Evolutionary conservation across 2,329 filamentous ascomycete genomes (phyloP).

Genomic region (Talaromyces islandicus): DNA sequence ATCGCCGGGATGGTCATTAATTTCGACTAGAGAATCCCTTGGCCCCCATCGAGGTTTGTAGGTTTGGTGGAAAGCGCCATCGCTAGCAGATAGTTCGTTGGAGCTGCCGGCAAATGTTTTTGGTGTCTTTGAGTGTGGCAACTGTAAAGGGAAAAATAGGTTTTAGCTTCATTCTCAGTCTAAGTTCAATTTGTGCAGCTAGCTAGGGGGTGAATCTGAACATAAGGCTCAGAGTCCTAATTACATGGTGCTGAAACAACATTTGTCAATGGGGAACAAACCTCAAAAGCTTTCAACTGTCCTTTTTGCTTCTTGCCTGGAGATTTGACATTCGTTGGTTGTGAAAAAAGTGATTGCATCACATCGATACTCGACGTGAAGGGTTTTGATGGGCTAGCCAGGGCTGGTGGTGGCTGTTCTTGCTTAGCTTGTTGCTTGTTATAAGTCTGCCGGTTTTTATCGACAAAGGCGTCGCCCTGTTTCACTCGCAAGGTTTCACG

Average conservation of each 20-base stretch:
- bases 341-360: constrained; percentile 89
- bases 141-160: constrained; percentile 52
- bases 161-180: constrained; percentile 31
- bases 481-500: constrained; percentile 64
- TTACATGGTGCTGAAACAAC: constrained; percentile 18
- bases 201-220: constrained; percentile 16
- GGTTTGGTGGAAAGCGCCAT: constrained; percentile 64
- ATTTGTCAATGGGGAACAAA: constrained; percentile 58
- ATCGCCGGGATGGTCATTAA: constrained; percentile 35
- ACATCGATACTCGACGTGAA: constrained; percentile 89
- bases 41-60: constrained; percentile 76
- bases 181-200: constrained; percentile 34
- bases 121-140: constrained; percentile 75
- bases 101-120: constrained; percentile 61
- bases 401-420: constrained; percentile 10
- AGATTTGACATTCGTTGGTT: constrained; percentile 48
- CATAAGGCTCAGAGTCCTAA: constrained; percentile 13
- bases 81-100: constrained; percentile 55
- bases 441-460: constrained; percentile 34
- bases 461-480: constrained; percentile 54
- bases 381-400: constrained; percentile 45
- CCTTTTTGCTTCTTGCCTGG: constrained; percentile 50
- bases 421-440: constrained; percentile 24
- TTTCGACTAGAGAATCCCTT: constrained; percentile 65
- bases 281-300: constrained; percentile 71